Evolutionary conservation across 257 asterid species (phyloP).

Genomic region (Solanum neorickii): DNA sequence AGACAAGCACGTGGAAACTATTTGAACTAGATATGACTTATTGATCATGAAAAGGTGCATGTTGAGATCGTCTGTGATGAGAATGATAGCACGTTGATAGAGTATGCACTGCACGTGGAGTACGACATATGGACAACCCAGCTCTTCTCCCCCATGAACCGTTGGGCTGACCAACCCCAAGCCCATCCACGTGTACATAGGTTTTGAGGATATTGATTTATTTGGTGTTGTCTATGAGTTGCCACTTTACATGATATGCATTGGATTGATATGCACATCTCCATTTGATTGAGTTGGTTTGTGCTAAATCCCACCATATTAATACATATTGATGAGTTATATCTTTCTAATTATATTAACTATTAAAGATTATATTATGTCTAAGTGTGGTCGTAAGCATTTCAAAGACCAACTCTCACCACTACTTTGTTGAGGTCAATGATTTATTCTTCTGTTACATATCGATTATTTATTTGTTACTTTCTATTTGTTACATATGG

Average conservation of each 20-base stretch:
- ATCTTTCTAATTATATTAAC: neutral
- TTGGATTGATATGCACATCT: neutral
- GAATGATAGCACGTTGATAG: neutral
- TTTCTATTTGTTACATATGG: neutral
- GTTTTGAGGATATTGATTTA: neutral
- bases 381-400: neutral
- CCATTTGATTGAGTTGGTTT: neutral
- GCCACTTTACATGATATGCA: neutral
- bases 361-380: neutral
- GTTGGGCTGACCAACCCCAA: neutral
- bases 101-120: neutral
- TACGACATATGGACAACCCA: neutral
- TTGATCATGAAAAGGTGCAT: neutral
- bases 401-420: neutral
- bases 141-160: neutral
- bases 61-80: neutral
- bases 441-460: neutral
- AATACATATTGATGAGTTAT: neutral
- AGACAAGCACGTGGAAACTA: neutral
- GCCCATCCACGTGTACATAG: neutral
- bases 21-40: neutral
- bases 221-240: neutral
- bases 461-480: no score
- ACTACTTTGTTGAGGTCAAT: neutral
- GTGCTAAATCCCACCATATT: neutral